phyloP scores from a whole-genome alignment of 768 basidiomycete genomes.

The Naganishia friedmannii region DNA sequence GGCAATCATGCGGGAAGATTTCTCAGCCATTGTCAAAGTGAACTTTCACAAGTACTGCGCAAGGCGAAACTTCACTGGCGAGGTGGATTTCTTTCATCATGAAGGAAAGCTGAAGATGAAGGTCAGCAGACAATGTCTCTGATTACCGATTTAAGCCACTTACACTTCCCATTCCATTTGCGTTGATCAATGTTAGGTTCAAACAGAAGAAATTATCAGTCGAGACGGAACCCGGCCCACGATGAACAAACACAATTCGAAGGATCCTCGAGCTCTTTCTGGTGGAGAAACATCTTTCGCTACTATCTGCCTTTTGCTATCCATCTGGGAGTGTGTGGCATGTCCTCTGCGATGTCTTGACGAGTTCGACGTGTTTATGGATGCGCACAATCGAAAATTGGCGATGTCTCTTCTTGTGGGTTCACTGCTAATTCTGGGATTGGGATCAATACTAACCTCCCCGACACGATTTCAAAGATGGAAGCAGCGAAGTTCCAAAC shows the following conservation, averaged over 20 bases:
- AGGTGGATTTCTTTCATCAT: constrained; percentile 8
- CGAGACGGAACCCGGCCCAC: constrained; percentile 36
- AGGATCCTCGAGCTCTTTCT: constrained; percentile 54
- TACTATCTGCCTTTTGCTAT: constrained; percentile 87
- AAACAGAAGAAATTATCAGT: constrained; percentile 73
- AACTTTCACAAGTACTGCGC: constrained; percentile 25
- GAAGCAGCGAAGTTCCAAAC: constrained; percentile 83
- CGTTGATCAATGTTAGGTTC: constrained; percentile 57
- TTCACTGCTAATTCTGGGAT: constrained; percentile 18
- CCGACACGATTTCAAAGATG: constrained; percentile 57
- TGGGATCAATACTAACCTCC: neutral
- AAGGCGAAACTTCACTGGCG: constrained; percentile 16
- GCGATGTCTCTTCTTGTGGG: constrained; percentile 91
- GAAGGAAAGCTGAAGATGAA: constrained; percentile 32
- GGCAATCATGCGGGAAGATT: neutral
- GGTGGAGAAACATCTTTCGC: constrained; percentile 97
- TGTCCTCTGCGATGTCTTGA: constrained; percentile 95
- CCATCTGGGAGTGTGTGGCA: constrained; percentile 92
- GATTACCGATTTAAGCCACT: neutral
- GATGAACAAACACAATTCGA: constrained; percentile 32
- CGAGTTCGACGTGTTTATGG: constrained; percentile 96
- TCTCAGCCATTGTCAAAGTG: neutral
- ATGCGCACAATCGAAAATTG: constrained; percentile 63
- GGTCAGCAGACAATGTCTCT: constrained; percentile 23
- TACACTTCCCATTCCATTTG: neutral